Conservation (phyloP, 2,329 filamentous ascomycete species). For the Fusarium torulosum region DNA sequence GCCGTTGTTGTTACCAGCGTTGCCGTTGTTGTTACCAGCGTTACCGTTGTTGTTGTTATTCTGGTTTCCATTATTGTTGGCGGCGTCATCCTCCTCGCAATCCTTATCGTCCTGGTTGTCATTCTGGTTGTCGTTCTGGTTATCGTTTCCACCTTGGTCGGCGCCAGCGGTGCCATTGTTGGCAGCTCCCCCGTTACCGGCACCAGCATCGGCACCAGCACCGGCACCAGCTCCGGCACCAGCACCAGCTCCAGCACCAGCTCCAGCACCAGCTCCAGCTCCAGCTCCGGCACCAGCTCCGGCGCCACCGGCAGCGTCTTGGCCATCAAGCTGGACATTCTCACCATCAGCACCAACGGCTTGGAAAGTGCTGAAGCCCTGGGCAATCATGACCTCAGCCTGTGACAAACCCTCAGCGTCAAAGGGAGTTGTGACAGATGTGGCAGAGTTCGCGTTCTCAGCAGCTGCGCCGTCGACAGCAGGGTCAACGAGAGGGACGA, state of each 20-base stretch:
- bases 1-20: not conserved
- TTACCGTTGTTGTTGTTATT: not conserved
- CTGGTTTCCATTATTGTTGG: not conserved
- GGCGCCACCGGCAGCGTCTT: constrained; percentile 50
- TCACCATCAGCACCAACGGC: constrained; percentile 51
- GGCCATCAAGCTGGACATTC: constrained; percentile 52
- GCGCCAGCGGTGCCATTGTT: constrained; percentile 20
- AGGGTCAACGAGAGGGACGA: constrained; percentile 76
- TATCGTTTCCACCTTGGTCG: not conserved
- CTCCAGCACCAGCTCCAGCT: constrained; percentile 48
- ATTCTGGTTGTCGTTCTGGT: constrained; percentile 7
- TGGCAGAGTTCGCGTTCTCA: constrained; percentile 70
- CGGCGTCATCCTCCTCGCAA: constrained; percentile 7
- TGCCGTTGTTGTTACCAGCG: not conserved
- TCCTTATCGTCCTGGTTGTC: constrained; percentile 6
- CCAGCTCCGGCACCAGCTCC: constrained; percentile 47
- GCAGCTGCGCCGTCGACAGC: constrained; percentile 67
- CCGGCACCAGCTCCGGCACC: constrained; percentile 2
- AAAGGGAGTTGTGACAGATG: constrained; percentile 66
- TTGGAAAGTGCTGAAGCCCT: constrained; percentile 74
- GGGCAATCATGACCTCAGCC: constrained; percentile 71
- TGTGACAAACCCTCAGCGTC: constrained; percentile 72
- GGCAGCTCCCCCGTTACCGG: not conserved
- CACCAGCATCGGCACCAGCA: constrained; percentile 1
- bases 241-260: constrained; percentile 38